phyloP scores from a whole-genome alignment of 2,329 filamentous ascomycete genomes.

The Raffaelea arxii region DNA sequence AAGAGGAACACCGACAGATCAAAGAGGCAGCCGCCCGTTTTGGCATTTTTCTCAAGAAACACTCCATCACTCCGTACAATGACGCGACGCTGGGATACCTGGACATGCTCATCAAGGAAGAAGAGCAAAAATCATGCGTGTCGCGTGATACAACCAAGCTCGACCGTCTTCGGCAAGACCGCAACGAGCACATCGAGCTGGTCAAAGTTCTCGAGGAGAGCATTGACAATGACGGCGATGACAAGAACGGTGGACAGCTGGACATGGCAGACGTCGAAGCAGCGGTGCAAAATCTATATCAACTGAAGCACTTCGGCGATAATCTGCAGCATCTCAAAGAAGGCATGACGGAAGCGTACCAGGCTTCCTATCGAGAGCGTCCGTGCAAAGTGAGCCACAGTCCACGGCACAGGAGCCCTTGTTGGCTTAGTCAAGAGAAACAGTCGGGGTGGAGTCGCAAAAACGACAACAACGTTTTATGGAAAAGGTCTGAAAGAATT shows the following conservation, averaged over 20 bases:
- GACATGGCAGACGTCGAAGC: slow-evolving; percentile 2
- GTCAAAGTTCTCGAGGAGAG: slow-evolving; percentile 12
- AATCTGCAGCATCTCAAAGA: slow-evolving; percentile 4
- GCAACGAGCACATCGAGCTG: slow-evolving; percentile 13
- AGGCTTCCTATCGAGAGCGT: slow-evolving; percentile 6
- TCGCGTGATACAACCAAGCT: slow-evolving; percentile 17
- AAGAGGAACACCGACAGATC: slow-evolving; percentile 22
- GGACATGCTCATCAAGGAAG: slow-evolving; percentile 26
- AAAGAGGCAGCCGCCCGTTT: slow-evolving; percentile 25
- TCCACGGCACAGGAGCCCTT: too few relatives aligned
- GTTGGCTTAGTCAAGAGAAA: too few relatives aligned
- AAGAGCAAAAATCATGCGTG: slow-evolving; percentile 21
- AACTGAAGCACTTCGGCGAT: slow-evolving; percentile 3
- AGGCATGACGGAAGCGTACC: not conserved
- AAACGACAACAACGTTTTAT: too few relatives aligned
- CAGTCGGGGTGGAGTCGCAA: too few relatives aligned
- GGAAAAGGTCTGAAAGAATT: too few relatives aligned
- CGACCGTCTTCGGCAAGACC: slow-evolving; percentile 13
- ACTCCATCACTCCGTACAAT: slow-evolving; percentile 28
- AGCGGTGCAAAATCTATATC: slow-evolving; percentile 1
- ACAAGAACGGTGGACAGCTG: not conserved
- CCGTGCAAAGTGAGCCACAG: slow-evolving; percentile 5
- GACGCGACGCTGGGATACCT: slow-evolving; percentile 29
- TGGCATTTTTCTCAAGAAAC: slow-evolving; percentile 25
- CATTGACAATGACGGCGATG: not conserved